Conservation (phyloP, 2,329 filamentous ascomycete species). For the Cladophialophora carrionii region DNA sequence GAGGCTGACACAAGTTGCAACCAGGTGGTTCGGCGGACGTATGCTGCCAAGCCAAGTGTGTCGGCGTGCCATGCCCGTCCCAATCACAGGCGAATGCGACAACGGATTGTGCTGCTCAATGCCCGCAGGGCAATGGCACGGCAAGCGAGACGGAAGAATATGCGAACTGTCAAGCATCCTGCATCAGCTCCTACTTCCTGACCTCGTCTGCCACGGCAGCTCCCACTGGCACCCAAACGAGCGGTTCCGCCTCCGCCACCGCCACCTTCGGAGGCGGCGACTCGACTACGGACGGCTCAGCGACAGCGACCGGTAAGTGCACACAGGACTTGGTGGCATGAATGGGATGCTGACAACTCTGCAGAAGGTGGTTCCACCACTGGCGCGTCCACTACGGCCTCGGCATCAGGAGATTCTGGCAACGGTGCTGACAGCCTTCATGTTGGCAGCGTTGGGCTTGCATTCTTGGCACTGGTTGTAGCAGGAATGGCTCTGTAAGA, state of each 20-base stretch:
- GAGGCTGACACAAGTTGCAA: neutral
- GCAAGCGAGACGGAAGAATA: conserved; percentile 52
- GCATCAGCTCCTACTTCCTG: conserved; percentile 56
- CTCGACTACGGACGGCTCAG: conserved; percentile 31
- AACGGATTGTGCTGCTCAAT: conserved; percentile 56
- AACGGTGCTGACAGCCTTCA: conserved; percentile 27
- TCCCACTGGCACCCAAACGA: conserved; percentile 37
- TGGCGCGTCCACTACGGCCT: conserved; percentile 28
- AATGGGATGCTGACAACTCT: conserved; percentile 9
- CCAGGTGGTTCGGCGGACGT: conserved; percentile 51
- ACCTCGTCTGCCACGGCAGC: conserved; percentile 41
- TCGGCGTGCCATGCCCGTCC: conserved; percentile 57
- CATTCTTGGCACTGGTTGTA: conserved; percentile 35
- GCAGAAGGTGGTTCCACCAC: conserved; percentile 19
- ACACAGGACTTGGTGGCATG: neutral
- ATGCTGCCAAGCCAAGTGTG: conserved; percentile 57
- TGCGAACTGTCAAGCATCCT: conserved; percentile 54
- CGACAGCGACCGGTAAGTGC: neutral
- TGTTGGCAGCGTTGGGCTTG: conserved; percentile 28
- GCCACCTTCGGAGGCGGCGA: conserved; percentile 32
- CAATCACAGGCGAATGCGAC: conserved; percentile 55
- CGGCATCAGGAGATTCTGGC: conserved; percentile 19
- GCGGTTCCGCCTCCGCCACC: conserved; percentile 31
- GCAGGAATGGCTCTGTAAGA: conserved; percentile 35
- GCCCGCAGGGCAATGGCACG: conserved; percentile 58